Percentiles rank a stretch among this genome's conserved stretches.
phyloP scores from a whole-genome alignment of 306 rosid species.

The Cyclanthera cordifolia region DNA sequence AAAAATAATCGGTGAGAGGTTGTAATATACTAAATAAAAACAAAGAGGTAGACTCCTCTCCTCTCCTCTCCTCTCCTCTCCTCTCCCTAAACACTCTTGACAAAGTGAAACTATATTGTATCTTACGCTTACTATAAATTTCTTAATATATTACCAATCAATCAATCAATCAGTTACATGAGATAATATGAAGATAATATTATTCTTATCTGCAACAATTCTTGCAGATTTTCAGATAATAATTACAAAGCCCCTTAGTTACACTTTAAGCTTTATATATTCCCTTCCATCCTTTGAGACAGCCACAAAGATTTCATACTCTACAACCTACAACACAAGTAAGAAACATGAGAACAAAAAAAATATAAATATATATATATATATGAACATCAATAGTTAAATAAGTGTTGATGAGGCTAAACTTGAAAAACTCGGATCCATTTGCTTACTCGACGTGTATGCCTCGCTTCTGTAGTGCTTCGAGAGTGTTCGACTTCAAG shows the following conservation, averaged over 20 bases:
- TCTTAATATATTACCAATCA: background rate
- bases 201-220: conserved; percentile 4
- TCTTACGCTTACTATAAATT: background rate
- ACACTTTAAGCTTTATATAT: conserved; percentile 9
- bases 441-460: conserved; percentile 32
- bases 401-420: background rate
- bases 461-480: conserved; percentile 13
- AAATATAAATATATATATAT: too few species aligned
- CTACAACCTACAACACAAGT: background rate
- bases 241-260: conserved; percentile 8
- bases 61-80: too few species aligned
- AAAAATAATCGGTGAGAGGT: too few species aligned
- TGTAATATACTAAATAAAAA: too few species aligned
- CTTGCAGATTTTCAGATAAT: background rate
- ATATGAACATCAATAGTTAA: background rate
- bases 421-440: conserved; percentile 1
- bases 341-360: background rate
- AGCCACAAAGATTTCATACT: background rate
- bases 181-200: background rate
- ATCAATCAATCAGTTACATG: background rate
- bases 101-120: background rate
- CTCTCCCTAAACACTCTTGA: too few species aligned
- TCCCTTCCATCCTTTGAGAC: conserved; percentile 10
- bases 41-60: too few species aligned
- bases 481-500: conserved; percentile 21